phyloP scores from a whole-genome alignment of 2,329 filamentous ascomycete species.

The Microsporum canis region DNA sequence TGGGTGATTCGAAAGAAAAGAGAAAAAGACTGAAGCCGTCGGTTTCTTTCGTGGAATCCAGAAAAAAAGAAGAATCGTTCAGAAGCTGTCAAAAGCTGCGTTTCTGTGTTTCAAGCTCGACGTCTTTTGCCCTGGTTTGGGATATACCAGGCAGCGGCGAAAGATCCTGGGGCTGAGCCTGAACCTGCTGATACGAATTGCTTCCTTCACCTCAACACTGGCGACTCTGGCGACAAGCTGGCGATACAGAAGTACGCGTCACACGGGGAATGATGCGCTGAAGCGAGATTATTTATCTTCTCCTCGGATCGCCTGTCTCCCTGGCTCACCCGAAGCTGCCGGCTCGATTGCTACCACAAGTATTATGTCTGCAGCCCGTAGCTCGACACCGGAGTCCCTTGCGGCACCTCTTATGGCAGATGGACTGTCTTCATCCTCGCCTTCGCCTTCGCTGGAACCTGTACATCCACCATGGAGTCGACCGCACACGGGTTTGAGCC shows the following conservation, averaged over 20 bases:
- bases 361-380: slow-evolving; percentile 40
- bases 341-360: background rate
- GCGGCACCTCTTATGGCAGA: slow-evolving; percentile 20
- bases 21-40: no score
- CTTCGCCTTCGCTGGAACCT: slow-evolving; percentile 36
- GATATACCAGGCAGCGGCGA: background rate
- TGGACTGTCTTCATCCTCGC: slow-evolving; percentile 16
- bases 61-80: no score
- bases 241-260: background rate
- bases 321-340: background rate
- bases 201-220: background rate
- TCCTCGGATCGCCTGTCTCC: background rate
- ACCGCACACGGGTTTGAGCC: slow-evolving; percentile 25
- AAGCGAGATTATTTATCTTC: background rate
- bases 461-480: slow-evolving; percentile 44
- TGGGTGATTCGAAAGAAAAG: no score
- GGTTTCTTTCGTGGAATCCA: no score
- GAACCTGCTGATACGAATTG: background rate
- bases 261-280: slow-evolving; percentile 1
- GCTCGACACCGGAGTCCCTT: slow-evolving; percentile 42
- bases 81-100: no score
- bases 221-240: background rate
- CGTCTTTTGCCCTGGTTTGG: no score
- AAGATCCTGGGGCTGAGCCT: background rate
- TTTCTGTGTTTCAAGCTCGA: no score